These are phyloP conservation scores for Cytospora schulzeri DNA, from an alignment of 2,329 filamentous ascomycete genomes.

Conservation along the genomic window DNA sequence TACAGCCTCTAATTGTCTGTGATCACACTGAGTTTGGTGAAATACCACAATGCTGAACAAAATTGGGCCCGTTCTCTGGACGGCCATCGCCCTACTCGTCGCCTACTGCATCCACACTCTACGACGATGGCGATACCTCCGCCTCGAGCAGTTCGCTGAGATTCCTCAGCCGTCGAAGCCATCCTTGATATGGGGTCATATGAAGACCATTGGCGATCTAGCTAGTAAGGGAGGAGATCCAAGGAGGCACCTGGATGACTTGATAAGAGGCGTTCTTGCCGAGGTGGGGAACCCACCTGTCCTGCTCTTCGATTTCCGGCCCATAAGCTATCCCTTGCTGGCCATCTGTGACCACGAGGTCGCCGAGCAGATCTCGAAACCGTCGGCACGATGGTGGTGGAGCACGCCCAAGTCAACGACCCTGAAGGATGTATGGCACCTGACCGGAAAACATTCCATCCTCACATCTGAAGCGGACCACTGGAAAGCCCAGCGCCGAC, in stretches of 20 bases:
- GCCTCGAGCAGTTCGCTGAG: conserved; percentile 18
- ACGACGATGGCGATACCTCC: conserved; percentile 19
- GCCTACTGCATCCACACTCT: conserved; percentile 15
- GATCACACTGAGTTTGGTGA: background rate
- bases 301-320: conserved; percentile 40
- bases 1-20: background rate
- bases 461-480: conserved; percentile 32
- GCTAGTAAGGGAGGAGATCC: conserved; percentile 11
- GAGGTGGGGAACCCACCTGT: conserved; percentile 38
- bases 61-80: conserved; percentile 22
- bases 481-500: conserved; percentile 39
- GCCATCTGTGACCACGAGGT: conserved; percentile 38
- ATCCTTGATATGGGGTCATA: conserved; percentile 23
- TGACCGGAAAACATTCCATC: conserved; percentile 34
- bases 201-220: conserved; percentile 11
- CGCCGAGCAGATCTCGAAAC: conserved; percentile 42
- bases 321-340: conserved; percentile 37
- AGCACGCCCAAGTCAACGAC: conserved; percentile 39
- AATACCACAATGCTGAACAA: conserved; percentile 6
- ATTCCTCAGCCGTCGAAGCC: conserved; percentile 20
- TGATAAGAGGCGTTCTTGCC: conserved; percentile 27
- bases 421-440: conserved; percentile 30
- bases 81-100: conserved; percentile 13
- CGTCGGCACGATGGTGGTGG: conserved; percentile 37
- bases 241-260: conserved; percentile 29